Base-by-base conservation (phyloP, 1,139 yeast genomes). In the Blastobotrys proliferans region DNA sequence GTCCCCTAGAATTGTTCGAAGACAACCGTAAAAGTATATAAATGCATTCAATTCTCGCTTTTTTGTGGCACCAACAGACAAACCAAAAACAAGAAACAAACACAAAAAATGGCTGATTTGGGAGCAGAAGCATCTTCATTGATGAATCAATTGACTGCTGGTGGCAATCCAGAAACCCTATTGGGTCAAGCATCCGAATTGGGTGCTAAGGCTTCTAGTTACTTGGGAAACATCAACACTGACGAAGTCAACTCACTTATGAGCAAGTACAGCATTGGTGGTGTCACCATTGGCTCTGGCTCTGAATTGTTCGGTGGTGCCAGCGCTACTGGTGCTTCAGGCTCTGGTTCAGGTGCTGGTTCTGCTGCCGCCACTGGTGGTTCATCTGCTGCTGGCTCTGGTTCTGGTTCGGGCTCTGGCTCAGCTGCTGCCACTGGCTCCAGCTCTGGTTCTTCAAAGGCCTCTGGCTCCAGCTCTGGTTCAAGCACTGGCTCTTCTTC, bases 321-420 rank as follows among this genome's bases (percentile, higher is more conserved):
- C 35, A 24, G 35, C 19, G 21, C 31, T 19, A 24, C 41, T 17
- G 30, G 25, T 5, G 21, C 21, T 8, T n/a, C 28, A 4, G 35
- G 4, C 11, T 29, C 30, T 38, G 35, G 14, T 10, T 22, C 41
- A 3, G 28, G 13, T 18, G 6, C 42, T 6, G 30, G 19, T 26
- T 24, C 38, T 26, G 38, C 41, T 13, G 35, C 41, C 20, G 26
- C 24, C 5, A 24, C n/a, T n/a, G n/a, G n/a, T n/a, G n/a, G 17
- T 13, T 29, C 19, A 4, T 20, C 43, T 17, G 28, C 20, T 14
- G 28, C 37, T n/a, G 29, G 24, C 31, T 27, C 45, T 25, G 39
- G 39, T 35, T n/a, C 45, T 20, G 42, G 37, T 17, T 34, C 42
- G 22, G 42, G 33, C 24, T 35, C 44, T 8, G 39, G 29, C 21